Conservation (phyloP, 139 green algal genomes). For the Chlamydomonas applanata region DNA sequence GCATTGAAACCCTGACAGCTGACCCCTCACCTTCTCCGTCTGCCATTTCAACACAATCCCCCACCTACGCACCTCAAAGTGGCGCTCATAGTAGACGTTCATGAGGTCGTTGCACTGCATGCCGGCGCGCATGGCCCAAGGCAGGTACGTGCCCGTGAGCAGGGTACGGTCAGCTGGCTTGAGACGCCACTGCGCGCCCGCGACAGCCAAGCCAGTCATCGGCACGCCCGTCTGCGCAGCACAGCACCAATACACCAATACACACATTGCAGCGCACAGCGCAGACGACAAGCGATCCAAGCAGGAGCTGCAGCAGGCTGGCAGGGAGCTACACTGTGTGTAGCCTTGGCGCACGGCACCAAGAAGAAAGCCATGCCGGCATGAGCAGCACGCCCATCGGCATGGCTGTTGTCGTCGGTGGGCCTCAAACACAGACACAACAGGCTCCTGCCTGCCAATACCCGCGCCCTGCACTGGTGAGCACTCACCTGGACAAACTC, state of each 20-base stretch:
- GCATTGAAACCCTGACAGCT: background rate
- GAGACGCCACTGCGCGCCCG: conserved; percentile 72
- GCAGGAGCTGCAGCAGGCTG: background rate
- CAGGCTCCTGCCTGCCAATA: no score
- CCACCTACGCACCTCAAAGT: conserved; percentile 58
- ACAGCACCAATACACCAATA: no score
- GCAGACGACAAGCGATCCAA: background rate
- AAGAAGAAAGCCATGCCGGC: background rate
- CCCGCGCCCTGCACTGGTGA: no score
- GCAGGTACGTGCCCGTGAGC: conserved; percentile 67
- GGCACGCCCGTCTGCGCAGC: conserved; percentile 88
- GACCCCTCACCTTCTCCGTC: background rate
- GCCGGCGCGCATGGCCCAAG: conserved; percentile 87
- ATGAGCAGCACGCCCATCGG: background rate
- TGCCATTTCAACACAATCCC: background rate
- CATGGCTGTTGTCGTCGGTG: background rate
- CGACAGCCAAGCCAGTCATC: conserved; percentile 84
- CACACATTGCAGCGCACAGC: background rate
- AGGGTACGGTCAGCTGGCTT: conserved; percentile 46
- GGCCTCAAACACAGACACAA: no score
- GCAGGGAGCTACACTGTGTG: background rate
- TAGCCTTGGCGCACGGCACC: background rate
- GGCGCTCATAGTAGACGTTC: conserved; percentile 87
- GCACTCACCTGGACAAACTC: conserved; percentile 84
- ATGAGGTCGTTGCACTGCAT: conserved; percentile 76